phyloP scores from a whole-genome alignment of 306 rosid species.

The Cucumis hystrix region DNA sequence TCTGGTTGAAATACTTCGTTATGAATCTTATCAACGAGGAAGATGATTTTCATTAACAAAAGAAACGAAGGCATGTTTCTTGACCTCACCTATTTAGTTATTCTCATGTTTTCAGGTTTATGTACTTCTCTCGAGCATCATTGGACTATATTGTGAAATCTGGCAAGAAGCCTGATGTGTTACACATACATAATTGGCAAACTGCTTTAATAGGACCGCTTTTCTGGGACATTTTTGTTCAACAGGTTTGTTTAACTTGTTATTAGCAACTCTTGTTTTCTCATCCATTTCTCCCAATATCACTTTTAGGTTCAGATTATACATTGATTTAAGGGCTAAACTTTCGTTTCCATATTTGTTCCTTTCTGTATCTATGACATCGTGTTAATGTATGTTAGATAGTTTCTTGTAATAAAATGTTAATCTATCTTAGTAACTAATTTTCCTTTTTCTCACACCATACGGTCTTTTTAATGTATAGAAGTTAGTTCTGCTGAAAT shows the following conservation, averaged over 20 bases:
- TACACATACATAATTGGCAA: slow-evolving; percentile 91
- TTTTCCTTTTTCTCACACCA: background rate
- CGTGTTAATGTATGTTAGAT: background rate
- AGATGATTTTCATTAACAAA: background rate
- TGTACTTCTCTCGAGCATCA: slow-evolving; percentile 86
- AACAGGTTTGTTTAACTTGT: slow-evolving; percentile 53
- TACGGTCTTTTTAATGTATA: background rate
- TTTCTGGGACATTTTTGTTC: slow-evolving; percentile 79
- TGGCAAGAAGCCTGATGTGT: slow-evolving; percentile 75
- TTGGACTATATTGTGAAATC: slow-evolving; percentile 77
- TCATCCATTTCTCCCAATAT: background rate
- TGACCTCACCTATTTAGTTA: background rate
- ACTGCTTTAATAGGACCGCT: slow-evolving; percentile 88
- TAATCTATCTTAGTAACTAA: background rate
- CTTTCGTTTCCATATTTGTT: background rate
- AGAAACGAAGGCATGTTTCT: background rate
- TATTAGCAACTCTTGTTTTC: background rate
- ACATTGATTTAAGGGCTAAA: background rate
- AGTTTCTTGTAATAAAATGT: background rate
- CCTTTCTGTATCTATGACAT: background rate
- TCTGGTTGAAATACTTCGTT: background rate
- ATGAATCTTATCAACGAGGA: background rate
- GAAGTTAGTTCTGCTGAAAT: background rate
- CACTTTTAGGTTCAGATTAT: background rate
- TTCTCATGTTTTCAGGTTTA: slow-evolving; percentile 45